Base-by-base conservation (phyloP, 176 grass and related monocot genomes). In the Eleusine coracana region DNA sequence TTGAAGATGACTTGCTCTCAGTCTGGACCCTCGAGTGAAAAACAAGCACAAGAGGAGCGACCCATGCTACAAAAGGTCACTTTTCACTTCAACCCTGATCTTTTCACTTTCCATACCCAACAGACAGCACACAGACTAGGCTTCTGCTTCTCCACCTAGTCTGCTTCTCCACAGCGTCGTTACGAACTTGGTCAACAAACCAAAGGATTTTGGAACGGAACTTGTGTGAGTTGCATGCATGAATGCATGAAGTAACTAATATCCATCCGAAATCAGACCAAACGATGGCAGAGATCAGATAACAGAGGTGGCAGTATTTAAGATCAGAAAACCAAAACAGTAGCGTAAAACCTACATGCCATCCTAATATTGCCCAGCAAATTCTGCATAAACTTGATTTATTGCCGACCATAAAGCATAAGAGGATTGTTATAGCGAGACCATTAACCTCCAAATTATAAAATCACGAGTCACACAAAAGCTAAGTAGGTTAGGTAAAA, bases 241-340 rank as follows among this genome's bases (percentile, higher is more conserved):
- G 39, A 76, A 81, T 7, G 77, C 77, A 65, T 81, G 82, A 81
- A 36, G 54, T 77, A 85, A 80, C 87, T 2, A 71, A 77, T 6
- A 18, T 45, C 40, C 63, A 16, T 28, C 78, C 51, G 23, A 39
- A 42, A 73, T 23, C 49, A 56, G 13, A 66, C 84, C 10, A n/a
- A 6, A 72, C 5, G n/a, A 54, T 1, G 38, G 4, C 20, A 62
- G 3, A 48, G 0, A 23, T 21, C 61, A 28, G 48, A 73, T 64
- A 42, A 77, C 61, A 18, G 6, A 14, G 34, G 9, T 9, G 8
- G 0, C 12, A 54, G 10, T 20, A 51, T 56, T 40, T 37, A 25
- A 23, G 4, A 55, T 20, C 0, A 3, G 49, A 55, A 18, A 18
- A 55, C 0, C 16, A 51, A 16, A 15, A 51, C 10, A 51, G 13